These are phyloP conservation scores for Plasmodium falciparum DNA, from an alignment of 169 alveolate genomes.

Conservation along the genomic window DNA sequence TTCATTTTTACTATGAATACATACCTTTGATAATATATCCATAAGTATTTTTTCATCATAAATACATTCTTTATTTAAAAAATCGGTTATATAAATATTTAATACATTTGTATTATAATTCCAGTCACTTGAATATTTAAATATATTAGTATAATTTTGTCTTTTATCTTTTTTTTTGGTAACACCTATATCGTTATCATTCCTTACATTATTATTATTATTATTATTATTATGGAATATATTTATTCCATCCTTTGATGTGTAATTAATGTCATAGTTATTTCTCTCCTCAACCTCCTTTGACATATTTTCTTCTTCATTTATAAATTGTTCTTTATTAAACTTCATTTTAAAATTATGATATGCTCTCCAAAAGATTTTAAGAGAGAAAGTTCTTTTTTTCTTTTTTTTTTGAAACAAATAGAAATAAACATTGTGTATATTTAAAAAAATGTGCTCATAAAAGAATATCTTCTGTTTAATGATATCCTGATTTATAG, in stretches of 20 bases:
- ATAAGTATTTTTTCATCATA: constrained; percentile 28
- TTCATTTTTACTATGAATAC: constrained; percentile 18
- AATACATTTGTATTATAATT: constrained; percentile 33
- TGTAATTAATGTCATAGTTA: too few species aligned
- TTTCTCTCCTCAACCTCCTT: too few species aligned
- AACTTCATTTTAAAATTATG: constrained; percentile 38
- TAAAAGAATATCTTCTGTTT: constrained; percentile 14
- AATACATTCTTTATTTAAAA: constrained; percentile 11
- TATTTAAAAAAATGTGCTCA: constrained; percentile 45
- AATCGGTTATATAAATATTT: constrained; percentile 40
- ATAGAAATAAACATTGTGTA: constrained; percentile 35
- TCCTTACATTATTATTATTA: background rate
- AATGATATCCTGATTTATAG: background rate
- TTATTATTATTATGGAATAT: background rate
- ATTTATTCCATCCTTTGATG: background rate
- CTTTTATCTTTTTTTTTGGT: background rate
- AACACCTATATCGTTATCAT: background rate
- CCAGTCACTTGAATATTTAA: constrained; percentile 51
- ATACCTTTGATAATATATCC: background rate
- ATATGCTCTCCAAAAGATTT: constrained; percentile 49
- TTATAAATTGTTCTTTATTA: constrained; percentile 10
- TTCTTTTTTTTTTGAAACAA: constrained; percentile 60
- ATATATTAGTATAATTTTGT: constrained; percentile 11
- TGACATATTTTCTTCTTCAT: background rate
- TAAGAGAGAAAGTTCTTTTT: constrained; percentile 37